Evolutionary conservation across 176 grass and related monocot species (phyloP), one percentile per base, ranked within the genome.

Genomic region (Carex pumila): DNA sequence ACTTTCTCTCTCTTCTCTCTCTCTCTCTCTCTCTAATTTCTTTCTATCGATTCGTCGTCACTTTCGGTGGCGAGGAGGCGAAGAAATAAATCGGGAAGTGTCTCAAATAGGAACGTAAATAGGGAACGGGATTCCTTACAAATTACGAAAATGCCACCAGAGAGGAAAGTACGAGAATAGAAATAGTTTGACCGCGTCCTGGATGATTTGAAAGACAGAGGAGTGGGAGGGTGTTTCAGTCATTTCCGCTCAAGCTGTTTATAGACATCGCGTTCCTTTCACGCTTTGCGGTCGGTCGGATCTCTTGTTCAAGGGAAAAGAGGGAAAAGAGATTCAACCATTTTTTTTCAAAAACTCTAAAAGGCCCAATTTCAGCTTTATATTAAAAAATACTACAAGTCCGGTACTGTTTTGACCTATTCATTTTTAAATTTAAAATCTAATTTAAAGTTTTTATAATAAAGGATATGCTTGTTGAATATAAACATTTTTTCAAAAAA

Each of bases 31-130:
- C 79, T 81, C 59, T 49, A 22, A 37, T 60, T 45, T 81, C 59
- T 81, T 12, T 30, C 58, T 60, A 34, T 60, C 55, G 56, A 81
- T 81, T 83, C 81, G 81, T 83, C 81, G 81, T 83, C 81, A 83
- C 81, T 83, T 83, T 83, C 81, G 81, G 81, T 83, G 81, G 81
- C 62, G 61, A 83, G 62, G 81, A 81, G 9, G 58, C 39, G 64
- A 54, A 63, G 34, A 83, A 83, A 83, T 54, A 83, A 83, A 69
- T 83, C 60, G 80, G 36, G 61, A 54, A 67, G 37, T 30, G 39
- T 25, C 79, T 81, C 29, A 64, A 81, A 82, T 65, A 39, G 80
- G 32, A 82, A 52, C 43, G 75, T 56, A 81, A 81, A 81, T 29
- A 83, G 25, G 62, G 25, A 13, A 4, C 19, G 41, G 12, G 81